Evolutionary conservation across 352 stramenopile genomes (phyloP), one percentile per base, ranked within the genome.

Genomic region (Phytophthora colocasiae): DNA sequence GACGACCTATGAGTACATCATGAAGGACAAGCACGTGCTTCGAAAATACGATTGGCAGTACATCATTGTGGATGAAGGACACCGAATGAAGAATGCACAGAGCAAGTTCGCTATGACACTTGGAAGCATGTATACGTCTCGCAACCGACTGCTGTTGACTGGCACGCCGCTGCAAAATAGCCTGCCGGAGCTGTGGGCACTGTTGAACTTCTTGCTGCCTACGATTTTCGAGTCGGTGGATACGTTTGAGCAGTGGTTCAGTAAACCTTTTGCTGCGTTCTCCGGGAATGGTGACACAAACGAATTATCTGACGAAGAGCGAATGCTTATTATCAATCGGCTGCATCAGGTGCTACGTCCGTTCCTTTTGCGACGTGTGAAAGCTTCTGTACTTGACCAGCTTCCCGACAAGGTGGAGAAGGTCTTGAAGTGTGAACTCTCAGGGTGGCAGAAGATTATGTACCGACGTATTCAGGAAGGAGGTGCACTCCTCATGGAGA

Each of bases 101-200:
- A 96, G 87, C 46, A 97, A 97, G 64, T 95, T 97, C 45, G 85
- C 87, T 6, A 93, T 92, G 86, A 96, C 86, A 26, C 74, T 97
- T 2, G 84, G 85, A 24, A 88, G 77, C 27, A 73, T 95, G 66
- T 95, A 96, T 74, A 92, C 82, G 14, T 93, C 83, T 7, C 81
- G 87, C 29, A 93, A 93, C 38, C 89, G 96, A 38, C 78, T 99
- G 7, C 69, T 99, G 12, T 93, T 99, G 75, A 99, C 98, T 11
- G 98, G 98, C 47, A 99, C 98, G 1, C 98, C 98, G 10, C 83
- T 99, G 11, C 98, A 99, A 69, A 99, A 99, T 77, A 98, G 96
- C 65, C 70, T 99, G 5, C 93, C 97, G 11, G 93, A 98, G 74
- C 76, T 98, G 1, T 98, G 91, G 91, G 87, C 93, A 10, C 70